Percentiles rank a stretch among this genome's conserved stretches.
These are phyloP conservation scores for Saussurea involucrata DNA, from an alignment of 129 eudicot species.

Conservation along the genomic window DNA sequence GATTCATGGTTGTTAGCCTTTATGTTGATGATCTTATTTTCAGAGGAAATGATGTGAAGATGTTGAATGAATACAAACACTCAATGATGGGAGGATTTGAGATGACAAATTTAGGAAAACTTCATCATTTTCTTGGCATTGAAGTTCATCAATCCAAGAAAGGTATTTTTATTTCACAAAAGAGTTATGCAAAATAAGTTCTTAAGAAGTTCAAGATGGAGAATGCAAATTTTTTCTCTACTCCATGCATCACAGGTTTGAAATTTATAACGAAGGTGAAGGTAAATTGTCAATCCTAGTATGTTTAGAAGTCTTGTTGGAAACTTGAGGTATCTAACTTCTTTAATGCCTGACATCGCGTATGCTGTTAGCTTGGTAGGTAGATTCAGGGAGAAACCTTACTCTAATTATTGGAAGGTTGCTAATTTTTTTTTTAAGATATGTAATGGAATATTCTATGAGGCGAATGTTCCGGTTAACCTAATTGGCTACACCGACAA, in stretches of 20 bases:
- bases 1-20: background rate
- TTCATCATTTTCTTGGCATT: background rate
- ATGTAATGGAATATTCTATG: no score
- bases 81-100: background rate
- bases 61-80: background rate
- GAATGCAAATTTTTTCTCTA: background rate
- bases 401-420: background rate
- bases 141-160: background rate
- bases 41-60: background rate
- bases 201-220: background rate
- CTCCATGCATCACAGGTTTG: background rate
- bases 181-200: background rate
- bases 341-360: background rate
- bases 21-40: background rate
- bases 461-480: no score
- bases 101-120: background rate
- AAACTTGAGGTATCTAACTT: background rate
- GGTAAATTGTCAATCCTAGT: background rate
- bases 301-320: no score
- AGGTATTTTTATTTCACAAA: background rate
- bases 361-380: background rate
- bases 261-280: background rate
- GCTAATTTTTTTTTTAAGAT: no score
- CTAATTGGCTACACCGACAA: background rate
- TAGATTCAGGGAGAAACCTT: background rate